These are phyloP conservation scores for Suillus subluteus DNA, from an alignment of 768 basidiomycete species.

Conservation along the genomic window DNA sequence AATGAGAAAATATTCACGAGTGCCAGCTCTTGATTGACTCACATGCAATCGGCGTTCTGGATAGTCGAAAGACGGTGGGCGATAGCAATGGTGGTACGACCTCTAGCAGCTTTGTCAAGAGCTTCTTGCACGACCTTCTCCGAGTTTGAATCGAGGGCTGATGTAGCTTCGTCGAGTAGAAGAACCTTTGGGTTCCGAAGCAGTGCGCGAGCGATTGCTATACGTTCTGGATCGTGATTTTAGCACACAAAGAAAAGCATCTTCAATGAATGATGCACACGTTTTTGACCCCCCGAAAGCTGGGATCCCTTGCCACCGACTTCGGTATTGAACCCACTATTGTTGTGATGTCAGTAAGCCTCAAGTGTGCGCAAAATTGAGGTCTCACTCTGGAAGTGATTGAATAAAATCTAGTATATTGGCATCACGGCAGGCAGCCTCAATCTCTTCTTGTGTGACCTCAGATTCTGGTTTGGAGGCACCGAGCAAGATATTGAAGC, in stretches of 20 bases:
- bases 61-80: conserved; percentile 96
- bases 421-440: conserved; percentile 81
- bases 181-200: conserved; percentile 89
- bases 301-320: conserved; percentile 92
- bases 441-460: conserved; percentile 86
- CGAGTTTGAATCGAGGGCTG: conserved; percentile 87
- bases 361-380: not conserved
- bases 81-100: conserved; percentile 93
- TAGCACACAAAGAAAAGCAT: conserved; percentile 8
- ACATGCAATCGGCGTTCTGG: conserved; percentile 90
- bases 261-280: conserved; percentile 41
- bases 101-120: conserved; percentile 88
- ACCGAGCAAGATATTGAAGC: conserved; percentile 90
- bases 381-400: conserved; percentile 73
- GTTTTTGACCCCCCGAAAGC: conserved; percentile 87
- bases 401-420: conserved; percentile 92
- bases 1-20: not conserved
- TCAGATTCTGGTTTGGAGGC: conserved; percentile 74
- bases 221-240: conserved; percentile 45
- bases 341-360: conserved; percentile 16
- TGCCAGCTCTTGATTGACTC: conserved; percentile 27
- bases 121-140: conserved; percentile 96
- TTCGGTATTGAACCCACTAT: conserved; percentile 86
- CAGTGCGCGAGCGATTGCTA: conserved; percentile 89
- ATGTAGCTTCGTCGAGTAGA: conserved; percentile 87